Base-by-base conservation (phyloP, 129 eudicot species). In the Centaurea solstitialis region DNA sequence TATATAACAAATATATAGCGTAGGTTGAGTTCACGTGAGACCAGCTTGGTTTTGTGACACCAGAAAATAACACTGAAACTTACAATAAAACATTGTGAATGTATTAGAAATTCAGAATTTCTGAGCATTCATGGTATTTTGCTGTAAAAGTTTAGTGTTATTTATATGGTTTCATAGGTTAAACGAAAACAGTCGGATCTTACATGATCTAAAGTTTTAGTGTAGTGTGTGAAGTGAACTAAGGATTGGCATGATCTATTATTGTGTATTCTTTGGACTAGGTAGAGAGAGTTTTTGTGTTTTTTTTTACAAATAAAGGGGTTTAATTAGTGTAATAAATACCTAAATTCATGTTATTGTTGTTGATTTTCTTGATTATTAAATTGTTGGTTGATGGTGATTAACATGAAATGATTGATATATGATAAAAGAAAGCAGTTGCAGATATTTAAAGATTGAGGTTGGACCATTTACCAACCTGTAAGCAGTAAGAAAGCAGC, bases 181-280 rank as follows among this genome's bases (percentile, higher is more conserved):
- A 1, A 0, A 33, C 37, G 4, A 33, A 33, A 33, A 33, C 37
- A 33, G 37, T 33, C 0, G 2, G 37, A 5, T 33, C 0, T 33
- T 0, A 33, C 4, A 5, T 33, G 37, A 33, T 33, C 4, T 33
- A 33, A 3, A 33, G 37, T 0, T 75, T 65, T 71, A 73, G 81
- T 76, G 68, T 76, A 71, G 78, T 87, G 87, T 84, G 89, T 82
- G 91, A 73, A 69, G 21, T 41, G 61, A 20, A 82, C 76, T 85
- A 86, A 86, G 80, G 86, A 87, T 86, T 84, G 89, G 86, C 57
- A 72, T n/a, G n/a, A n/a, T 77, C 77, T 70, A 82, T 87, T 86
- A 82, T 87, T 86, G 74, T 87, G 80, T 87, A 91, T 93, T 91
- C 92, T 90, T 89, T 87, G 75, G 33, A 85, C 90, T 87, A 88